phyloP scores from a whole-genome alignment of 768 basidiomycete species.

The Tulasnella sp. region DNA sequence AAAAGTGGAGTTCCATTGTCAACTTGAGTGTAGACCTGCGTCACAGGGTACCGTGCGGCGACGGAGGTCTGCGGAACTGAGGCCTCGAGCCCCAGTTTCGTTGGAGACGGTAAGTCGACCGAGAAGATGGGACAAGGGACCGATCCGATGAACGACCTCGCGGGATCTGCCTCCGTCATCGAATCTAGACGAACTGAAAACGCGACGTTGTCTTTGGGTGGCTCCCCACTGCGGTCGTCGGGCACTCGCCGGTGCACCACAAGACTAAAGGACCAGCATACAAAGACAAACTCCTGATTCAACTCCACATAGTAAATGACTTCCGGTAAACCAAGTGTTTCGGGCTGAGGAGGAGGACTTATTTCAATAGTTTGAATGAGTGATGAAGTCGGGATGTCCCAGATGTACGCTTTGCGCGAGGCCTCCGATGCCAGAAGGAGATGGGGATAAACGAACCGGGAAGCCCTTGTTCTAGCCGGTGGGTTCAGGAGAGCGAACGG shows the following conservation, averaged over 20 bases:
- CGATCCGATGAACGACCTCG: neutral
- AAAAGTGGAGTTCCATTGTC: neutral
- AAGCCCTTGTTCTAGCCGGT: slow-evolving; percentile 49
- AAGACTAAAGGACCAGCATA: slow-evolving; percentile 10
- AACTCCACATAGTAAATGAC: slow-evolving; percentile 60
- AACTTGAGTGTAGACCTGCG: neutral
- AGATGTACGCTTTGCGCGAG: slow-evolving; percentile 48
- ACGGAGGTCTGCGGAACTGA: neutral
- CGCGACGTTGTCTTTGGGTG: neutral
- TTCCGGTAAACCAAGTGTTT: neutral
- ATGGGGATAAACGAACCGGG: slow-evolving; percentile 63
- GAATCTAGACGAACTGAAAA: neutral
- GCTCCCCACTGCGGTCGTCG: neutral
- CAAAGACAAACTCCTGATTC: slow-evolving; percentile 42
- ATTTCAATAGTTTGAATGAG: slow-evolving; percentile 47
- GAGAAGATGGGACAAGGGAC: neutral
- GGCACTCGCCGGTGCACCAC: neutral
- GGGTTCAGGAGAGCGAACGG: slow-evolving; percentile 57
- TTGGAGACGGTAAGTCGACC: neutral
- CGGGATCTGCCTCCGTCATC: neutral
- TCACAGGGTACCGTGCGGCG: neutral
- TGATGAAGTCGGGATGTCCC: slow-evolving; percentile 54
- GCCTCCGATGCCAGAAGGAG: slow-evolving; percentile 49
- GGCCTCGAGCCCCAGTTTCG: neutral
- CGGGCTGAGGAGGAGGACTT: neutral